Evolutionary conservation across 139 green algal genomes (phyloP).

Genomic region (Pleodorina starrii): DNA sequence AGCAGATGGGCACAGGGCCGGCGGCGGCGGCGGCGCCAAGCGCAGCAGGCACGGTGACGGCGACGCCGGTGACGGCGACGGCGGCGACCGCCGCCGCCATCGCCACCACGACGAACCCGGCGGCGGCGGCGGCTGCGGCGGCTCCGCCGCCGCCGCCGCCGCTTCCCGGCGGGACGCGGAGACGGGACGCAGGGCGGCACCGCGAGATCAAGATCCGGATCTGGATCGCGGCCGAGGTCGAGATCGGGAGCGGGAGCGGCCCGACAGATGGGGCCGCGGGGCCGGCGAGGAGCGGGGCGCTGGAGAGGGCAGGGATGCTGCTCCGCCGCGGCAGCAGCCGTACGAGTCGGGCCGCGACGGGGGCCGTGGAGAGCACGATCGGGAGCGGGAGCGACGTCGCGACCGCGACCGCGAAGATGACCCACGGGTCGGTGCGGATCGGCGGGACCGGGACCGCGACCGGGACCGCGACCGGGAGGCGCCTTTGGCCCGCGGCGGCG

Average conservation of each 20-base stretch:
- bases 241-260: background rate
- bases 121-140: no score
- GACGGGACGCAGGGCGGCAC: background rate
- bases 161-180: background rate
- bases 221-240: background rate
- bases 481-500: background rate
- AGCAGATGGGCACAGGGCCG: background rate
- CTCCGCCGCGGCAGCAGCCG: no score
- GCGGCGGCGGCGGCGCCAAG: background rate
- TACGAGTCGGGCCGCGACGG: no score
- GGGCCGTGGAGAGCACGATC: background rate
- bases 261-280: background rate
- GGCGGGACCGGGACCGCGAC: background rate
- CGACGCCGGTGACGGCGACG: background rate
- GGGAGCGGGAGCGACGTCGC: background rate
- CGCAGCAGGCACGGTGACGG: background rate
- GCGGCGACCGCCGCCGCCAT: background rate
- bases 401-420: conserved; percentile 10
- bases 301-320: background rate
- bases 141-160: no score
- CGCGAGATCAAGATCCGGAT: background rate
- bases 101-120: background rate
- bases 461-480: background rate
- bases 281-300: background rate
- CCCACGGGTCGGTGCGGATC: background rate